A percentile compares a stretch with the other conserved stretches of the same genome.
Evolutionary conservation across 2,329 filamentous ascomycete genomes (phyloP).

Genomic region (Fusarium sp.): DNA sequence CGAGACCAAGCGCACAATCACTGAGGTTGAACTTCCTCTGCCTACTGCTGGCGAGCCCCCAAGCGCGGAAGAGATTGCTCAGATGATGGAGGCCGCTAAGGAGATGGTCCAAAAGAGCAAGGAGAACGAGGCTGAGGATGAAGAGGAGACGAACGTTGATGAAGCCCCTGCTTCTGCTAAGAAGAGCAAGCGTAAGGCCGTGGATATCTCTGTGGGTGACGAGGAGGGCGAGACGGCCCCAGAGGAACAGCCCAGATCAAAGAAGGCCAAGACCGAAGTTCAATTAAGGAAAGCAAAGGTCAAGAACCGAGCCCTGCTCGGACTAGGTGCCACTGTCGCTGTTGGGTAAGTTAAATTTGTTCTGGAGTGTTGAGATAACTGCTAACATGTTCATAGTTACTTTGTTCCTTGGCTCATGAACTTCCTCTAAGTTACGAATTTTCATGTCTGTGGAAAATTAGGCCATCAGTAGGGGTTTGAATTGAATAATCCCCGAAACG

Average conservation of each 20-base stretch:
- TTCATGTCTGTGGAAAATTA: constrained; percentile 37
- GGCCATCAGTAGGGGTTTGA: constrained; percentile 10
- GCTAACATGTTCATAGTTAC: constrained; percentile 51
- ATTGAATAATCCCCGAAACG: constrained; percentile 23
- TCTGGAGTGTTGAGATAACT: neutral
- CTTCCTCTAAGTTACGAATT: constrained; percentile 55
- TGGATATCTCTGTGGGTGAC: constrained; percentile 75
- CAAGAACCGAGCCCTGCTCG: constrained; percentile 84
- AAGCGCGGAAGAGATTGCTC: constrained; percentile 79
- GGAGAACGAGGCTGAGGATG: constrained; percentile 59
- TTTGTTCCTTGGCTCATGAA: constrained; percentile 65
- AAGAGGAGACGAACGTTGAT: constrained; percentile 51
- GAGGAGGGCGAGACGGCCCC: constrained; percentile 44
- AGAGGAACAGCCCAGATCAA: constrained; percentile 65
- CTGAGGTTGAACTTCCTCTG: constrained; percentile 79
- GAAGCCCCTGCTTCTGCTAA: constrained; percentile 55
- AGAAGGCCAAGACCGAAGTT: constrained; percentile 84
- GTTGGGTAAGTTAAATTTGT: constrained; percentile 77
- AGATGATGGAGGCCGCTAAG: constrained; percentile 87
- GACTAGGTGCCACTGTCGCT: constrained; percentile 86
- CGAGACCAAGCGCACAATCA: constrained; percentile 77
- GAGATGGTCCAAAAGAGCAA: constrained; percentile 83
- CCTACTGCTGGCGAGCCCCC: constrained; percentile 71
- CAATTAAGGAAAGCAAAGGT: constrained; percentile 88
- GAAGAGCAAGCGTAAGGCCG: constrained; percentile 78